Evolutionary conservation across 768 basidiomycete genomes (phyloP), one percentile per base, ranked within the genome.

Genomic region (Flagelloscypha sp.): DNA sequence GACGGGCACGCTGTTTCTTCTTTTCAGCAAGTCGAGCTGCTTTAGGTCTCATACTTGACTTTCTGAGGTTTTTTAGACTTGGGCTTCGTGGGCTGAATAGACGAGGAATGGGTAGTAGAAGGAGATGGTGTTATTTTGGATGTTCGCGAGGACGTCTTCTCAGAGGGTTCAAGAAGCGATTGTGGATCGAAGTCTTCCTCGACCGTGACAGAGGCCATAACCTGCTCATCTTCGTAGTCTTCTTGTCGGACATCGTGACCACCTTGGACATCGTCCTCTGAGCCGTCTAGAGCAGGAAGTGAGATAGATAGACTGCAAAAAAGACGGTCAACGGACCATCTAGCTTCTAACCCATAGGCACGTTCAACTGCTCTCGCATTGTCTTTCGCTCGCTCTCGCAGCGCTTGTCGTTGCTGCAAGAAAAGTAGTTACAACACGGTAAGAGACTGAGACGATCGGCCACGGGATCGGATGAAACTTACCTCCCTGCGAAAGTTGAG

Each of bases 161-260:
- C 38, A n/a, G 55, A 44, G 24, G 63, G 58, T 6, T 66, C 76
- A 43, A 76, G 70, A 21, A 79, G 56, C 28, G 65, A 57, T 48
- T 74, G 69, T 15, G 84, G 76, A 54, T 93, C 87, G 54, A 94
- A 87, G 54, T 95, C 88, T 53, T 95, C 87, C 10, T 87, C 79
- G 33, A 95, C 79, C 11, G 89, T 92, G 29, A 95, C 90, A 12
- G 84, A 88, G 29, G 92, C 87, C 21, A 86, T 67, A 41, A 81
- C 72, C 50, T 92, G 81, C 48, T 89, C 87, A 45, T 82, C 81
- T 47, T 85, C 81, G 45, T 77, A 93, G 53, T 84, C 80, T 53
- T 76, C 72, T 37, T 79, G 78, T 49, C 49, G 16, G 52, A 48
- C 36, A 72, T 62, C 70, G 11, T 65, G 70, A 12, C 63, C 70